phyloP scores from a whole-genome alignment of 2,329 filamentous ascomycete genomes.

The Escovopsis sp. region DNA sequence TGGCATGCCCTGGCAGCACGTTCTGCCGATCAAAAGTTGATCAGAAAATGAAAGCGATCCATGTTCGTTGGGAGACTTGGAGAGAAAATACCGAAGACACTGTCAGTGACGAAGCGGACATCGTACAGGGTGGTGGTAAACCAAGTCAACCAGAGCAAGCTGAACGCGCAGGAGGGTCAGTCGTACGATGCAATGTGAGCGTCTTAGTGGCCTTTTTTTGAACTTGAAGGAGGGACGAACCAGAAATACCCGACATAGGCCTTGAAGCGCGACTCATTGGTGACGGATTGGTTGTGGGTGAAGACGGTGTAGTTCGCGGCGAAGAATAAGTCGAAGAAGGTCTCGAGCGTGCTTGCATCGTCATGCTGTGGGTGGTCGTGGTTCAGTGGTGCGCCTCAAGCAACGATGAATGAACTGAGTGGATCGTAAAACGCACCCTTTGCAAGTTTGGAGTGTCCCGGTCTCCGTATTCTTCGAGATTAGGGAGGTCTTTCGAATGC shows the following conservation, averaged over 20 bases:
- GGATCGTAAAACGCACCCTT: neutral
- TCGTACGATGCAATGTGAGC: neutral
- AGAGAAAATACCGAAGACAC: constrained; percentile 33
- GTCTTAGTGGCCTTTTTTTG: too few relatives aligned
- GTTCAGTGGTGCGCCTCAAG: neutral
- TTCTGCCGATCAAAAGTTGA: constrained; percentile 16
- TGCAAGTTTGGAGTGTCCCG: neutral
- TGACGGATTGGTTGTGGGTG: constrained; percentile 18
- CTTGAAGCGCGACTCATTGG: constrained; percentile 17
- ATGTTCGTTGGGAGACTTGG: neutral
- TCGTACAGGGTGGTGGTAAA: constrained; percentile 49
- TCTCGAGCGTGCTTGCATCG: constrained; percentile 22
- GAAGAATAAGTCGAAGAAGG: constrained; percentile 26
- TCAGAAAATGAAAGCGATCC: neutral
- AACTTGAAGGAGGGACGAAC: constrained; percentile 7
- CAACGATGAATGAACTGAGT: neutral
- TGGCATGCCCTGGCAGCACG: constrained; percentile 43
- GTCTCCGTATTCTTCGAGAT: neutral
- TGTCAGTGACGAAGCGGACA: constrained; percentile 50
- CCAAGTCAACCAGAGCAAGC: constrained; percentile 56
- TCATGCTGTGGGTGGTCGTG: constrained; percentile 12
- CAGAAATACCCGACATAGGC: constrained; percentile 23
- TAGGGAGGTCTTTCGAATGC: neutral
- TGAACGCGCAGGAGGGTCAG: constrained; percentile 6
- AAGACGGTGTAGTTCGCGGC: constrained; percentile 52